Conservation (phyloP, 371 early-diverging fungal species). For the Circinella minor region DNA sequence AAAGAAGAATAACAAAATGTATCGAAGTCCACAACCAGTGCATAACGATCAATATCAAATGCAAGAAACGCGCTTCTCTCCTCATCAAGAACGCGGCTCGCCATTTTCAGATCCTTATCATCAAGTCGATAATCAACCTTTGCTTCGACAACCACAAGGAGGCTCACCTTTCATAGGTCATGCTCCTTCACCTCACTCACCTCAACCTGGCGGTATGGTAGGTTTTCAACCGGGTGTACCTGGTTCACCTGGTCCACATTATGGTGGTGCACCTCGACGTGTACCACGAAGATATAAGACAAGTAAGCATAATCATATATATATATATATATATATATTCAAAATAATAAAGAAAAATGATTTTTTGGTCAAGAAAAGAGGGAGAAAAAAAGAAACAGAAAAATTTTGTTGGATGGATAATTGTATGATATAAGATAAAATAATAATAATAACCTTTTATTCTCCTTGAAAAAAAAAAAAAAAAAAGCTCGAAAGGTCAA, state of each 20-base stretch:
- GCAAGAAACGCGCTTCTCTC: conserved; percentile 44
- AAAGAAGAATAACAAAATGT: conserved; percentile 15
- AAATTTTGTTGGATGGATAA: not conserved
- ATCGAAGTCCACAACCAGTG: conserved; percentile 26
- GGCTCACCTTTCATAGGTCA: conserved; percentile 3
- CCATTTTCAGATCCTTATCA: conserved; percentile 48
- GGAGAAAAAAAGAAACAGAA: not conserved
- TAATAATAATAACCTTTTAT: too few relatives aligned
- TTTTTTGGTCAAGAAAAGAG: conserved; percentile 6
- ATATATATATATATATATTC: not conserved
- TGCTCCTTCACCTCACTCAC: conserved; percentile 17
- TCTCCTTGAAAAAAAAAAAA: conserved; percentile 3
- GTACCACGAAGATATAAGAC: conserved; percentile 70
- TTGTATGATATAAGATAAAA: too few relatives aligned
- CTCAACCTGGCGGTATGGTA: conserved; percentile 15
- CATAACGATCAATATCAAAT: conserved; percentile 48
- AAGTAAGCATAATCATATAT: conserved; percentile 35
- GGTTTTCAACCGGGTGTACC: conserved; percentile 24
- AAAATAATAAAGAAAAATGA: too few relatives aligned
- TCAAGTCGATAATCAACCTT: conserved; percentile 34
- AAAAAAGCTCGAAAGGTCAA: conserved; percentile 58
- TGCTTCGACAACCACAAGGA: conserved; percentile 14
- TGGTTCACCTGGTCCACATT: conserved; percentile 28
- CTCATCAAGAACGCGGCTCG: conserved; percentile 37
- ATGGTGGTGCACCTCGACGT: conserved; percentile 56